These are phyloP conservation scores for Colletotrichum plurivorum DNA, from an alignment of 2,329 filamentous ascomycete genomes.

Conservation along the genomic window DNA sequence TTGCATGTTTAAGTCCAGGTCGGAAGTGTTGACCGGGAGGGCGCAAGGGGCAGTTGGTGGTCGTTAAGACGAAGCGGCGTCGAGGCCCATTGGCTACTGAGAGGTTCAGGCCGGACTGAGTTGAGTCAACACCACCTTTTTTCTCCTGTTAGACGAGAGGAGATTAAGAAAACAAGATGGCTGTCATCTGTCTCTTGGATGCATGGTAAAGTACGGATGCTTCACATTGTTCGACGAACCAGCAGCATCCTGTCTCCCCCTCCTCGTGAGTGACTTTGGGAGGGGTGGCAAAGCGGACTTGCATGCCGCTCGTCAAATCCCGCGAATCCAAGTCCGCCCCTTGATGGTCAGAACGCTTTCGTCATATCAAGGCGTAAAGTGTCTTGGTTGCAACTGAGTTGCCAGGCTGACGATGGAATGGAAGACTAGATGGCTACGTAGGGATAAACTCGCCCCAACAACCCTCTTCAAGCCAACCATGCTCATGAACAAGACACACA, in stretches of 20 bases:
- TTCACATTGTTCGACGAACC: constrained; percentile 19
- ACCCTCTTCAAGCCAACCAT: background rate
- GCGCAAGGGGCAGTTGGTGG: constrained; percentile 6
- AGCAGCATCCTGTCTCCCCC: constrained; percentile 7
- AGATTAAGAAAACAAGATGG: background rate
- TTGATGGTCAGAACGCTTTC: too few relatives aligned
- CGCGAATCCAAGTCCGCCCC: background rate
- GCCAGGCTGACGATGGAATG: background rate
- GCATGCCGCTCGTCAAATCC: background rate
- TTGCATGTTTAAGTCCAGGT: constrained; percentile 13
- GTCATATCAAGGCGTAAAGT: too few relatives aligned
- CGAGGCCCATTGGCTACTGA: background rate
- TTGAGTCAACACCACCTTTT: constrained; percentile 9
- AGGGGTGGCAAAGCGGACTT: constrained; percentile 10
- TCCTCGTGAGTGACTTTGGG: too few relatives aligned
- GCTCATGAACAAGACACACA: constrained; percentile 5
- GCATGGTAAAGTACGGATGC: constrained; percentile 18
- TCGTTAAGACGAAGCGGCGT: background rate
- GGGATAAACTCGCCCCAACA: background rate
- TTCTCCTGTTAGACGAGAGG: background rate
- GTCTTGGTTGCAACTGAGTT: background rate
- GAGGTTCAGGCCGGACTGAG: background rate
- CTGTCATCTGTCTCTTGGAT: constrained; percentile 29
- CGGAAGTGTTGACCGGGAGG: constrained; percentile 4
- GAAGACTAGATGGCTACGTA: background rate